Base-by-base conservation (phyloP, 306 rosid genomes). In the Pachyrhizus erosus region DNA sequence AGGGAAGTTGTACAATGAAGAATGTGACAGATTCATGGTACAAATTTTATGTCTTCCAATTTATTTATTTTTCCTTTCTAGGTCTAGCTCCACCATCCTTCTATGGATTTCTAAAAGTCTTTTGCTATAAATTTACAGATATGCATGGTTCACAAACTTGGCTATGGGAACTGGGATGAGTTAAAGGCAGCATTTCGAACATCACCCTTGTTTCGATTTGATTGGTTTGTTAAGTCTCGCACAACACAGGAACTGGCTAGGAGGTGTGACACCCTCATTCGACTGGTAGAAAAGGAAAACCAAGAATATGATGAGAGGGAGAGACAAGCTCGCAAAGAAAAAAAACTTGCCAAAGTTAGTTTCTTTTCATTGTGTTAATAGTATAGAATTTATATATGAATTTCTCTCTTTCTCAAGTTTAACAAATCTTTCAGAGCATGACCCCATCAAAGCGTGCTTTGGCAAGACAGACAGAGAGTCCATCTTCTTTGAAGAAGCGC, bases 111-210 rank as follows among this genome's bases (percentile, higher is more conserved):
- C 11, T 23, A 15, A 7, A 14, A 21, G 61, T 66, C 9, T n/a
- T 83, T 37, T 75, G 15, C 31, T 72, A 45, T 51, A 45, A 76
- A 77, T 75, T 82, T 80, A 70, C 88, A 96, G 98, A 92, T 96
- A 75, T 96, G 99, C 89, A 96, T 92, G 99, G 90, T 96, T 82
- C 98, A 96, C 91, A 96, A 96, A 81, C 97, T 96, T 73, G 99
- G 99, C 76, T 96, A 96, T 81, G 99, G 99, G 51, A 96, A 93
- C 85, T 96, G 99, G 99, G 99, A 96, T 82, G 99, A 96, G 85
- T 80, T 96, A 88, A 96, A 96, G 87, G 98, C 99, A 20, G 98
- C 97, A 42, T 96, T 96, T 70, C 98, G 99, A 51, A 96, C 98
- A 5, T 96, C 99, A 31, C 97, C 99, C 29, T 84, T 96, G 86